These are phyloP conservation scores for Phytophthora pini DNA, from an alignment of 352 stramenopile species.

Conservation along the genomic window DNA sequence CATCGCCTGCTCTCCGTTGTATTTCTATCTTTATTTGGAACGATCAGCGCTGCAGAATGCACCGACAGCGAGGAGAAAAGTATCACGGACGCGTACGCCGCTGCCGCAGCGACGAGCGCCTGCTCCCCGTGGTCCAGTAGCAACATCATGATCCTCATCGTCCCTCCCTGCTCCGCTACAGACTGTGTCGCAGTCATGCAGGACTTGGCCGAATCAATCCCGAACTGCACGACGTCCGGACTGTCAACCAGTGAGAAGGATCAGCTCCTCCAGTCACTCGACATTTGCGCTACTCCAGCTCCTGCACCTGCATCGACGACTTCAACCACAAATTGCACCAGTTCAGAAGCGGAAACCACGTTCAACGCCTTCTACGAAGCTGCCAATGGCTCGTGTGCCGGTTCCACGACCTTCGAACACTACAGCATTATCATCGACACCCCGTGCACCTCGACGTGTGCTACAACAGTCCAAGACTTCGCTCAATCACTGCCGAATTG, in stretches of 20 bases:
- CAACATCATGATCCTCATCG: constrained; percentile 25
- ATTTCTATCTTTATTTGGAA: not conserved
- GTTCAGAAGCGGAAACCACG: constrained; percentile 3
- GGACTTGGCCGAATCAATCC: constrained; percentile 21
- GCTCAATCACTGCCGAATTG: constrained; percentile 34
- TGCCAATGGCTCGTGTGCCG: constrained; percentile 13
- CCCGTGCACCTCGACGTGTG: constrained; percentile 37
- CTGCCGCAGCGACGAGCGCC: constrained; percentile 12
- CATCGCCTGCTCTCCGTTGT: not conserved
- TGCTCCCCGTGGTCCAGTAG: constrained; percentile 24
- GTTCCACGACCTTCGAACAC: constrained; percentile 26
- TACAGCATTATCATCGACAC: constrained; percentile 42
- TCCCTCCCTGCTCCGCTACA: constrained; percentile 27
- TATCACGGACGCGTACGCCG: constrained; percentile 17
- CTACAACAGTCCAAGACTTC: constrained; percentile 20
- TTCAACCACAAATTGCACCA: constrained; percentile 30
- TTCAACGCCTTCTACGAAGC: constrained; percentile 23
- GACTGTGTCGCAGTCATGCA: constrained; percentile 20
- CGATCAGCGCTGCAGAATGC: constrained; percentile 13
- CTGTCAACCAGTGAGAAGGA: constrained; percentile 13
- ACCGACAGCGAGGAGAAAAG: constrained; percentile 14
- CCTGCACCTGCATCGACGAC: constrained; percentile 23
- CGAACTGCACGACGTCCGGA: constrained; percentile 24
- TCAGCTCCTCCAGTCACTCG: constrained; percentile 11
- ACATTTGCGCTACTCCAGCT: constrained; percentile 26